Evolutionary conservation across 306 rosid species (phyloP), one percentile per base, ranked within the genome.

Genomic region (Prunus campanulata): DNA sequence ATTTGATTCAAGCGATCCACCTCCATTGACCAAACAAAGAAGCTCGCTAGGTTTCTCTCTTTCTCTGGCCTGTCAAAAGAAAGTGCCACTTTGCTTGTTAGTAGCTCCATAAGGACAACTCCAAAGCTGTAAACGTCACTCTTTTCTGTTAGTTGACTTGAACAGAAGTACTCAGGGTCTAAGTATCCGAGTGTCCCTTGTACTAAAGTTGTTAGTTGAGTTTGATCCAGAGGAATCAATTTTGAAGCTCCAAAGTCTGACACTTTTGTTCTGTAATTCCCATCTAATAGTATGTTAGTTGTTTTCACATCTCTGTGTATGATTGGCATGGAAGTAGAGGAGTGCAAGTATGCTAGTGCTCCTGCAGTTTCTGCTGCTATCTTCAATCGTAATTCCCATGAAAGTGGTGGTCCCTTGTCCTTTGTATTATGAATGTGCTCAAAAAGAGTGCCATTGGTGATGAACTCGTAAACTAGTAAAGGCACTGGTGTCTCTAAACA

Each of bases 41-140:
- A 25, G 9, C 12, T 52, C 1, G 72, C 73, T n/a, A 66, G 15
- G 32, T n/a, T 35, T 56, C 73, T 75, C 54, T 75, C 60, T 50
- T 6, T 12, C 68, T 27, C 70, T 10, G 57, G n/a, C 24, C 70
- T 35, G 1, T 4, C 11, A 46, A 6, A 67, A 4, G 13, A n/a
- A 67, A 67, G 71, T 22, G 71, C 71, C 14, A 18, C 3, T 64
- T 64, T 64, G 6, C 71, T 32, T 9, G 62, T 51, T 51, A 70
- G 46, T 8, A 70, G 74, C 63, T 70, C 74, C 5, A 27, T n/a
- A 2, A 51, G 42, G 20, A 51, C 74, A 51, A 70, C 74, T 1
- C 74, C 74, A 51, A 70, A 70, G 30, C 63, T 70, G 19, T 51
- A 70, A 2, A 70, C 63, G 27, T 70, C 74, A 52, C 60, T 70